These are phyloP conservation scores for Trichophyton simii DNA, from an alignment of 2,329 filamentous ascomycete genomes.

Conservation along the genomic window DNA sequence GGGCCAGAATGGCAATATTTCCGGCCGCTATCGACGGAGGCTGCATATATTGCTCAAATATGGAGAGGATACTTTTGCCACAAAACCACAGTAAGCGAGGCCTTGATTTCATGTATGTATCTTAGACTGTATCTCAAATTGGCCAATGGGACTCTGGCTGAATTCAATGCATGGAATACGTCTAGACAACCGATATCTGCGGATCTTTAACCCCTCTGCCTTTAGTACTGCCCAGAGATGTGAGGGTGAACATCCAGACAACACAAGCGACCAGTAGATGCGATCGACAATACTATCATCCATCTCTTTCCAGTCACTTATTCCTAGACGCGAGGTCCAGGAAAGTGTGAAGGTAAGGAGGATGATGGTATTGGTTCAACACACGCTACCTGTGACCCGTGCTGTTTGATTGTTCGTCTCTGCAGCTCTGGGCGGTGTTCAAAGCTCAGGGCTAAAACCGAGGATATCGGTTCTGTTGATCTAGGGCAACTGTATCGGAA, in stretches of 20 bases:
- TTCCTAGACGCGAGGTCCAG: not conserved
- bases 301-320: not conserved
- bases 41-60: not conserved
- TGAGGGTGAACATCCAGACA: not conserved
- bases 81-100: not conserved
- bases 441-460: not conserved
- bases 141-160: conserved; percentile 9
- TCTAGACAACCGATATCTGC: not conserved
- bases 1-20: too few species aligned
- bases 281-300: not conserved
- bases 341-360: not conserved
- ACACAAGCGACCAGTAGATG: not conserved
- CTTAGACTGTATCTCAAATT: conserved; percentile 14
- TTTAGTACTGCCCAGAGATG: not conserved
- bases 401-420: not conserved
- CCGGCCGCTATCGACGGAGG: too few species aligned
- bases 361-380: not conserved
- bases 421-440: not conserved
- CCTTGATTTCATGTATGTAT: conserved; percentile 12
- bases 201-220: not conserved
- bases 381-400: not conserved
- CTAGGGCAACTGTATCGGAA: conserved; percentile 50
- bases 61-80: not conserved
- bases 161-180: conserved; percentile 4
- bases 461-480: conserved; percentile 22